Conservation (phyloP, 2,329 filamentous ascomycete species). For the Curvularia sp. region DNA sequence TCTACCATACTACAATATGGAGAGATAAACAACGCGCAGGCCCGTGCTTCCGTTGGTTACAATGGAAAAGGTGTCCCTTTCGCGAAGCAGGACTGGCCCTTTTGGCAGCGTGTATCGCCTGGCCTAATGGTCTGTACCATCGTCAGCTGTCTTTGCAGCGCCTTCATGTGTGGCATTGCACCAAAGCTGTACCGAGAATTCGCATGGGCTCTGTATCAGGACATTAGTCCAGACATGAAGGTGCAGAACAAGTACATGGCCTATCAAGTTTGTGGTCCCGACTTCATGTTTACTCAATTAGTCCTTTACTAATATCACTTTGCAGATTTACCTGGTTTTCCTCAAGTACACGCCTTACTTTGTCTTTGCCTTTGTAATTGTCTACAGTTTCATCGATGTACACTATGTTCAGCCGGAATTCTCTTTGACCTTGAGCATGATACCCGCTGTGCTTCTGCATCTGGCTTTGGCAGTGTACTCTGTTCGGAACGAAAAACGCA, state of each 20-base stretch:
- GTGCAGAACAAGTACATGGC: constrained; percentile 21
- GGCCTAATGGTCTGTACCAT: constrained; percentile 9
- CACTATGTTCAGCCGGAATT: constrained; percentile 34
- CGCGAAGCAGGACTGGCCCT: constrained; percentile 20
- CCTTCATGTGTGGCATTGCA: constrained; percentile 8
- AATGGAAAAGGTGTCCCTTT: constrained; percentile 18
- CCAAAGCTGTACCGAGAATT: constrained; percentile 23
- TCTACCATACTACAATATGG: constrained; percentile 29
- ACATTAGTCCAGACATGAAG: constrained; percentile 23
- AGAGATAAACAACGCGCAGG: constrained; percentile 15
- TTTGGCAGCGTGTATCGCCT: constrained; percentile 15
- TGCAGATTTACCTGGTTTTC: constrained; percentile 27
- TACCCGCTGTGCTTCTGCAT: constrained; percentile 27
- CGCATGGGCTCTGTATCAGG: constrained; percentile 28
- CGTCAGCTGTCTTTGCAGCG: constrained; percentile 12
- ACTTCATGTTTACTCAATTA: not conserved
- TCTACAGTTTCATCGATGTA: constrained; percentile 31
- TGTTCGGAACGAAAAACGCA: constrained; percentile 19
- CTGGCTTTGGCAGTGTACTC: constrained; percentile 21
- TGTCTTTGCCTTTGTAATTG: constrained; percentile 28
- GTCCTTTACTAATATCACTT: not conserved
- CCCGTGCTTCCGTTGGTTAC: not conserved
- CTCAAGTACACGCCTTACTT: constrained; percentile 32
- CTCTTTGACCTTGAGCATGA: constrained; percentile 32
- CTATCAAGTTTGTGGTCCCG: constrained; percentile 19